phyloP scores from a whole-genome alignment of 495 filamentous ascomycete genomes.

The Hyaloscypha hepaticicola region DNA sequence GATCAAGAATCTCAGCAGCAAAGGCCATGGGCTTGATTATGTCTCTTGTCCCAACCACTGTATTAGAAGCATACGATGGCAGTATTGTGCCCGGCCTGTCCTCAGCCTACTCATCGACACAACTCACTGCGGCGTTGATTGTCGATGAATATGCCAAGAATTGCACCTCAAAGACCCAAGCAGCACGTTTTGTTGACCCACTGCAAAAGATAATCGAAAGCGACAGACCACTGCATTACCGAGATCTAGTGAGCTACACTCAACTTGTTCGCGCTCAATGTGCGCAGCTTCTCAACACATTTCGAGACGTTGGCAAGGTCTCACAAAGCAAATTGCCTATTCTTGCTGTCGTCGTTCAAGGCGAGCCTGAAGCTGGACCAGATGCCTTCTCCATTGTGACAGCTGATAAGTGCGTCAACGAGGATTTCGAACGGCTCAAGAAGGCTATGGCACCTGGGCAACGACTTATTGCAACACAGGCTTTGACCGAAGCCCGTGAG shows the following conservation, averaged over 20 bases:
- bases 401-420: conserved; percentile 78
- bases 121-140: conserved; percentile 78
- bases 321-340: conserved; percentile 67
- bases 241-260: conserved; percentile 83
- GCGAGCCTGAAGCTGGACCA: conserved; percentile 83
- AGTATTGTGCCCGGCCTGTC: conserved; percentile 61
- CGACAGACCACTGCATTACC: conserved; percentile 78
- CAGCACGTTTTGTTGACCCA: conserved; percentile 50
- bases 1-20: conserved; percentile 84
- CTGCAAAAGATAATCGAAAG: conserved; percentile 74
- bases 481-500: conserved; percentile 69
- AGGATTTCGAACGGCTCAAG: conserved; percentile 85
- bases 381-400: conserved; percentile 85
- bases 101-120: conserved; percentile 77
- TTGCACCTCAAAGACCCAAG: conserved; percentile 39
- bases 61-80: conserved; percentile 51
- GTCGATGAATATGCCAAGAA: conserved; percentile 84
- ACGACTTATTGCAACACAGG: conserved; percentile 71
- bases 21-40: conserved; percentile 78
- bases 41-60: conserved; percentile 53
- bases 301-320: conserved; percentile 83
- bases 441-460: conserved; percentile 80
- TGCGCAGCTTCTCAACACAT: conserved; percentile 81
- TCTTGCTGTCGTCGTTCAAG: conserved; percentile 88
- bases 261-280: conserved; percentile 88